Conservation (phyloP, 1,284 basidiomycete genomes). For the Caloboletus inedulis region DNA sequence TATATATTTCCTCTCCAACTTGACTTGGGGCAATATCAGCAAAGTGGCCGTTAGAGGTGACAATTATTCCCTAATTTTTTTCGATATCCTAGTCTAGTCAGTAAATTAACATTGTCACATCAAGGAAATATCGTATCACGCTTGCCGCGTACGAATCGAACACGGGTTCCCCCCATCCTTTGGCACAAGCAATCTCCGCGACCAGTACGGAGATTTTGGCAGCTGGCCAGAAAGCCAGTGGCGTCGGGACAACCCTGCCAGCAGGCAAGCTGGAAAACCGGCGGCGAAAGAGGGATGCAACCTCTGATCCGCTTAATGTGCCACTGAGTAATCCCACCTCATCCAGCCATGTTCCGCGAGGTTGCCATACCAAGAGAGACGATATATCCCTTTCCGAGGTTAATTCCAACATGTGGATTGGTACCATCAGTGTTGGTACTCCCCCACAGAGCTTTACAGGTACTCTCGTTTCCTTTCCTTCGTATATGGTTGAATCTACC, state of each 20-base stretch:
- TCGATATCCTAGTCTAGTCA: background rate
- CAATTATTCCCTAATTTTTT: background rate
- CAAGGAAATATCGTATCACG: constrained; percentile 38
- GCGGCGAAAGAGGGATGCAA: constrained; percentile 3
- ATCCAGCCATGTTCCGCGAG: background rate
- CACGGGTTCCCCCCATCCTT: constrained; percentile 38
- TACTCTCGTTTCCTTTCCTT: constrained; percentile 9
- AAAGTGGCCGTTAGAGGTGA: background rate
- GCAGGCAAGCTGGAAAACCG: constrained; percentile 8
- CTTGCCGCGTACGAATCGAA: constrained; percentile 39
- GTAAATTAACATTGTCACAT: background rate
- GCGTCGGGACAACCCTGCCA: background rate
- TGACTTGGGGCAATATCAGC: background rate
- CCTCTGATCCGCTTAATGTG: background rate
- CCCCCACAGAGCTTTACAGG: constrained; percentile 36
- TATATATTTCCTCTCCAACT: background rate
- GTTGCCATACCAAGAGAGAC: constrained; percentile 9
- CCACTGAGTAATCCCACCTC: background rate
- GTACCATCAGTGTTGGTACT: constrained; percentile 41
- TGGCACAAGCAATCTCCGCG: constrained; percentile 17
- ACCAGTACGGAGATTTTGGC: background rate
- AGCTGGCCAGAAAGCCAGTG: background rate
- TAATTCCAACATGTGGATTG: constrained; percentile 36
- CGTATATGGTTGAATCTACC: background rate
- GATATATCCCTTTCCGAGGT: constrained; percentile 33